Evolutionary conservation across 768 basidiomycete genomes (phyloP), one percentile per base, ranked within the genome.

Genomic region (Porpolomopsis calyptriformis): DNA sequence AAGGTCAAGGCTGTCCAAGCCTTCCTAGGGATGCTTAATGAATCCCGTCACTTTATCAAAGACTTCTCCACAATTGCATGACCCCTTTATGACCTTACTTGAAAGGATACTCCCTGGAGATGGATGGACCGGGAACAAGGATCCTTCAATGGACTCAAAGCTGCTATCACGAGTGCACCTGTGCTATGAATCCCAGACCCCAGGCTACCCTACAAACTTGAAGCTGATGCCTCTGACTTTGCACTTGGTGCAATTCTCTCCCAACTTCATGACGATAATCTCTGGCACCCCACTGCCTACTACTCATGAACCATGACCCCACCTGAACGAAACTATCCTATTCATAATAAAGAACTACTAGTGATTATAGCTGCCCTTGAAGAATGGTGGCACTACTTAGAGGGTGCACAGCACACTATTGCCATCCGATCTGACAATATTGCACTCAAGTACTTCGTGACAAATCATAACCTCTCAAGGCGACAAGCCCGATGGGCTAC

Each of bases 311-410:
- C 57, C 7, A 46, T 72, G 0, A 54, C 40, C 7, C 18, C 47
- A 0, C 57, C 65, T 0, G 68, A 76, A 53, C 43, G 55, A 2
- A 74, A 76, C 51, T 76, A 76, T 51, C 59, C 68, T 19, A 60
- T 64, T 26, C 57, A 69, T 45, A 61, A 78, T 52, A 65, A 66
- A 47, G 76, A 79, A 55, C 44, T 77, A 0, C 60, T 76, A 2
- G 69, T 72, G 0, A 70, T 76, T 22, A 60, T 75, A 14, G 25
- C 55, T 26, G 60, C 61, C 0, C 50, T 72, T 1, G 11, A 51
- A 0, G 46, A 56, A 24, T 60, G 57, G 61, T n/a, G 54, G 18
- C 60, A 62, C 40, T 47, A 53, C 34, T 39, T 60, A 6, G 38
- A 56, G 2, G 58, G 62, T 4, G 41, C 29, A 7, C 14, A 14